Evolutionary conservation across 2,329 filamentous ascomycete species (phyloP).

Genomic region (Fusarium nematophilum): DNA sequence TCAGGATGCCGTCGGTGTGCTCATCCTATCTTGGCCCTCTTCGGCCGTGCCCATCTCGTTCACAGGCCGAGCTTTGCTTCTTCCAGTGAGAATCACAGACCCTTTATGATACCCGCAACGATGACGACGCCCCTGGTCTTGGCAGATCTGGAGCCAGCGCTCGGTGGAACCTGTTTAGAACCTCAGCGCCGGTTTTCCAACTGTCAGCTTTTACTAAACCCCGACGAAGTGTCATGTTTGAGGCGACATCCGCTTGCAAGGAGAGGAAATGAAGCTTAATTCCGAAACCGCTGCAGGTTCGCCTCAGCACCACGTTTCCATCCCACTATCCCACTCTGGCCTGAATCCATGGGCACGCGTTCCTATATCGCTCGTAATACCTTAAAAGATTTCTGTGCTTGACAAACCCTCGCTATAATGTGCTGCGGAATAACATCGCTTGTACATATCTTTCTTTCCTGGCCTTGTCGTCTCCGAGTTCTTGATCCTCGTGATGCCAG

Average conservation of each 20-base stretch:
- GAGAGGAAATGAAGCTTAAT: conserved; percentile 3
- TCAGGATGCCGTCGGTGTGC: conserved; percentile 1
- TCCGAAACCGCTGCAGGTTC: too few species aligned
- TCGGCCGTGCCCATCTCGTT: not conserved
- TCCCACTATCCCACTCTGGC: not conserved
- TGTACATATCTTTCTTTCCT: not conserved
- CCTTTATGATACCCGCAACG: not conserved
- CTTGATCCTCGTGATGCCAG: not conserved
- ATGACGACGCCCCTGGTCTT: conserved; percentile 1
- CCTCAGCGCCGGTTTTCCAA: not conserved
- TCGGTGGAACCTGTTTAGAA: not conserved
- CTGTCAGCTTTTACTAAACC: not conserved
- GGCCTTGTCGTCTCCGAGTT: not conserved
- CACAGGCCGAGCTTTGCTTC: not conserved
- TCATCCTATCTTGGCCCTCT: not conserved
- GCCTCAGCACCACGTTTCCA: too few species aligned
- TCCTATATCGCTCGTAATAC: not conserved
- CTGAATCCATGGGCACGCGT: not conserved
- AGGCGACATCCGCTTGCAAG: too few species aligned
- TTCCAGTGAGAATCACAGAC: not conserved
- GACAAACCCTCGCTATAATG: too few species aligned
- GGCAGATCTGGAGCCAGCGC: too few species aligned
- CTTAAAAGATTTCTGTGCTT: not conserved
- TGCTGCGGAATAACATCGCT: too few species aligned
- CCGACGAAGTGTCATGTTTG: not conserved